These are phyloP conservation scores for Nemania diffusa DNA, from an alignment of 2,329 filamentous ascomycete genomes.

Conservation along the genomic window DNA sequence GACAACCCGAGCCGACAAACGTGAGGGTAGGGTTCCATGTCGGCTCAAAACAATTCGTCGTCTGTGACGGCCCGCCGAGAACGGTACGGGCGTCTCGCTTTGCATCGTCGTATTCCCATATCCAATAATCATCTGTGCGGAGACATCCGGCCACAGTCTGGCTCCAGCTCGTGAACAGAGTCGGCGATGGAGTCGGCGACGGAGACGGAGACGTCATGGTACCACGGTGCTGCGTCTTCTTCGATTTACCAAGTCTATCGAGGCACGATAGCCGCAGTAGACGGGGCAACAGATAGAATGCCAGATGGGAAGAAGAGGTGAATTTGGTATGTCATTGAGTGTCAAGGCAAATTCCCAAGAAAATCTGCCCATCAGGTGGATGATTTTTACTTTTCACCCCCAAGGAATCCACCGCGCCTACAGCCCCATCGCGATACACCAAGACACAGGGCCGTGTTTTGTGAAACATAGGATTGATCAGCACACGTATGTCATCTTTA, in stretches of 20 bases:
- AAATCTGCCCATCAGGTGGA: background rate
- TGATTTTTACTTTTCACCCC: background rate
- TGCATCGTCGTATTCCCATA: constrained; percentile 36
- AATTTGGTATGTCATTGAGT: background rate
- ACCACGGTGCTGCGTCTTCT: background rate
- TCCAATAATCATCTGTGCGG: constrained; percentile 39
- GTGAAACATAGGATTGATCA: background rate
- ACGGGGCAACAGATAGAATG: background rate
- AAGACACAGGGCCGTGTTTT: background rate
- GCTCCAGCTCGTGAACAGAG: constrained; percentile 28
- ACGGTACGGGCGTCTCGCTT: constrained; percentile 37
- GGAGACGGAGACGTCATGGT: constrained; percentile 32
- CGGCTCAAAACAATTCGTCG: constrained; percentile 39
- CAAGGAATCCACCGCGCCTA: background rate
- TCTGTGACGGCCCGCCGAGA: constrained; percentile 43
- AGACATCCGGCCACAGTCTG: constrained; percentile 36
- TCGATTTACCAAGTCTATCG: background rate
- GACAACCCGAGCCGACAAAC: constrained; percentile 40
- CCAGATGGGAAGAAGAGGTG: background rate
- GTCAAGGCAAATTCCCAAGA: background rate
- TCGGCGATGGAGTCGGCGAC: constrained; percentile 30
- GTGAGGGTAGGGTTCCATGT: constrained; percentile 34
- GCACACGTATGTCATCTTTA: background rate
- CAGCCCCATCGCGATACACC: background rate
- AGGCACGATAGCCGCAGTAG: constrained; percentile 34